A percentile compares a stretch with the other conserved stretches of the same genome.
Evolutionary conservation across 768 basidiomycete species (phyloP).

Genomic region (Amanita inopinata): DNA sequence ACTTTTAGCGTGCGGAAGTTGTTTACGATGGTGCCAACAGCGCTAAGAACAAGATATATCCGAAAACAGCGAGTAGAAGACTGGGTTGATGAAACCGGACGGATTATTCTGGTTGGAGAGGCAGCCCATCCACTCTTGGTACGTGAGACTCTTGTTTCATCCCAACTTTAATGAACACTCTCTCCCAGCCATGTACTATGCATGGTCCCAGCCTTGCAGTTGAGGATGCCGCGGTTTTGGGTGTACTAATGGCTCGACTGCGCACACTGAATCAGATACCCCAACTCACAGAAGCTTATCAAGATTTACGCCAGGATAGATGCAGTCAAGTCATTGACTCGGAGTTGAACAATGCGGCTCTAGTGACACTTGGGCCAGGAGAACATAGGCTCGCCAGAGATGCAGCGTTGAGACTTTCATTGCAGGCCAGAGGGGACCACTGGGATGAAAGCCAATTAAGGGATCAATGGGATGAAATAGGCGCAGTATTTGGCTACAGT

Average conservation of each 20-base stretch:
- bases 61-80: conserved; percentile 26
- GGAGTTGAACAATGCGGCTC: conserved; percentile 32
- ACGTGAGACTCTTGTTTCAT: conserved; percentile 13
- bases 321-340: conserved; percentile 31
- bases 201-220: conserved; percentile 38
- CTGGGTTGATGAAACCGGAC: conserved; percentile 40
- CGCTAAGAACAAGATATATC: conserved; percentile 22
- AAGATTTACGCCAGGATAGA: conserved; percentile 40
- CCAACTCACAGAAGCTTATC: conserved; percentile 37
- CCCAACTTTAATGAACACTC: conserved; percentile 6
- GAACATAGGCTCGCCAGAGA: conserved; percentile 33
- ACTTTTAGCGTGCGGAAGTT: conserved; percentile 24
- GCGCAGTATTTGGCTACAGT: conserved; percentile 38
- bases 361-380: conserved; percentile 34
- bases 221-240: conserved; percentile 51
- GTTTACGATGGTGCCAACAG: conserved; percentile 19
- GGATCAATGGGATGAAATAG: conserved; percentile 39
- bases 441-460: conserved; percentile 32
- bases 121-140: conserved; percentile 48
- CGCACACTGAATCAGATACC: conserved; percentile 32
- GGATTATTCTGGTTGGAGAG: conserved; percentile 41
- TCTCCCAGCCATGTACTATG: conserved; percentile 34
- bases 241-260: conserved; percentile 41
- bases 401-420: conserved; percentile 22
- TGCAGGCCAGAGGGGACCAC: conserved; percentile 14